phyloP scores from a whole-genome alignment of 2,329 filamentous ascomycete species.

The Thyridium curvatum region DNA sequence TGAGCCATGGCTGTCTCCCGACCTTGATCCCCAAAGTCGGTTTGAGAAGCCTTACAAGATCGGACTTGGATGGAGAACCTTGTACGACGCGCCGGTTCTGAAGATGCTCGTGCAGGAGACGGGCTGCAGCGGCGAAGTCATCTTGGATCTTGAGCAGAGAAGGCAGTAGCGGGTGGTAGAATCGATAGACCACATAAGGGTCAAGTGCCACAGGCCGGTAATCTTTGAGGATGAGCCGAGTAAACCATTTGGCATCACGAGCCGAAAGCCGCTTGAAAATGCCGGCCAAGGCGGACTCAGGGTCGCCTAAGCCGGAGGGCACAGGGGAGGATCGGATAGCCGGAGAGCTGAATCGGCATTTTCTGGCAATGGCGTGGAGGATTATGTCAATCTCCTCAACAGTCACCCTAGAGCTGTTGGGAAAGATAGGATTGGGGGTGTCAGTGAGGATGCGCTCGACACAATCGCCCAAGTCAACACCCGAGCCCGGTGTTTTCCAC shows the following conservation, averaged over 20 bases:
- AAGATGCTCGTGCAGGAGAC: conserved; percentile 37
- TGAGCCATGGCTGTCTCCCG: conserved; percentile 57
- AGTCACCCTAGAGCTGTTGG: conserved; percentile 38
- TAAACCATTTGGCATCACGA: conserved; percentile 80
- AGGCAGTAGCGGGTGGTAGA: conserved; percentile 65
- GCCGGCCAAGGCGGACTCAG: conserved; percentile 39
- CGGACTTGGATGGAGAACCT: conserved; percentile 4
- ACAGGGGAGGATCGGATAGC: conserved; percentile 37
- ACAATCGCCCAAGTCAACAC: conserved; percentile 65
- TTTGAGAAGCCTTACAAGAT: conserved; percentile 31
- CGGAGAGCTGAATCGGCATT: conserved; percentile 64
- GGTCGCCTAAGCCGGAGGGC: conserved; percentile 15
- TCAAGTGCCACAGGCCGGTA: conserved; percentile 64
- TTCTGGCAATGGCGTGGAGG: conserved; percentile 61
- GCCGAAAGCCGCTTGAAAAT: conserved; percentile 57
- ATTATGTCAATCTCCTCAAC: conserved; percentile 67
- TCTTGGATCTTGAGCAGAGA: conserved; percentile 64
- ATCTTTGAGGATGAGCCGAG: conserved; percentile 71
- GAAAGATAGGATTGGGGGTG: conserved; percentile 41
- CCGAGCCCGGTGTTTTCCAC: conserved; percentile 52
- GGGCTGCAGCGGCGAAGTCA: conserved; percentile 55
- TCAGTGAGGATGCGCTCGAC: conserved; percentile 57
- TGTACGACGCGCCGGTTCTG: conserved; percentile 16
- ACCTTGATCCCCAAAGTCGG: conserved; percentile 57
- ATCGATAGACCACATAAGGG: conserved; percentile 42